A percentile compares a stretch with the other conserved stretches of the same genome.
phyloP scores from a whole-genome alignment of 2,329 filamentous ascomycete genomes.

The Colletotrichum sp. region DNA sequence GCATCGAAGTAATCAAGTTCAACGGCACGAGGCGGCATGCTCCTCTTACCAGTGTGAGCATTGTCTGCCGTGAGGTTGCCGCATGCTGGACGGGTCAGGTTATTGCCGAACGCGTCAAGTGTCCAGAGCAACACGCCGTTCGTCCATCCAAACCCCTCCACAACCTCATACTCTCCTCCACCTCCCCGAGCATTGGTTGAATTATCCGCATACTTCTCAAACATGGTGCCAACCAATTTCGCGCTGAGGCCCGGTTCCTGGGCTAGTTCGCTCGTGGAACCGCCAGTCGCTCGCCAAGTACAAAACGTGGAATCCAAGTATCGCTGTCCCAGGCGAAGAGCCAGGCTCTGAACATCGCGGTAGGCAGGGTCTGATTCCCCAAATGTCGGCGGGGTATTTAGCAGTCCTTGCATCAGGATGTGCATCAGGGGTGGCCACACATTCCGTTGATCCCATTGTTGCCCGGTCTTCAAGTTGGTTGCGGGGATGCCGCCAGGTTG shows the following conservation, averaged over 20 bases:
- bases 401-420: constrained; percentile 65
- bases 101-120: constrained; percentile 64
- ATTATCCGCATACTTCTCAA: constrained; percentile 71
- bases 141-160: constrained; percentile 74
- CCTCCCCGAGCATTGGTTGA: constrained; percentile 64
- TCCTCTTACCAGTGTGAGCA: constrained; percentile 34
- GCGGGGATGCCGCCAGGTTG: constrained; percentile 64
- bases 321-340: constrained; percentile 65
- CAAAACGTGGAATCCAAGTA: constrained; percentile 73
- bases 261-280: constrained; percentile 57
- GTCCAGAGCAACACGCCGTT: constrained; percentile 73
- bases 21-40: constrained; percentile 41
- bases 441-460: constrained; percentile 75
- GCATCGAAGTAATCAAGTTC: constrained; percentile 52
- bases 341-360: constrained; percentile 56
- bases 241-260: constrained; percentile 51
- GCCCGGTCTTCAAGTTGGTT: constrained; percentile 63
- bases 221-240: constrained; percentile 63
- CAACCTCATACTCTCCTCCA: constrained; percentile 72
- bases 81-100: constrained; percentile 60
- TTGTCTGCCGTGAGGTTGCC: constrained; percentile 51
- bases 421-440: constrained; percentile 74
- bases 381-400: constrained; percentile 63
- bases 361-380: constrained; percentile 59
- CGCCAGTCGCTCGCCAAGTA: constrained; percentile 72